phyloP scores from a whole-genome alignment of 208 protist species.

The Endotrypanum monterogeii region DNA sequence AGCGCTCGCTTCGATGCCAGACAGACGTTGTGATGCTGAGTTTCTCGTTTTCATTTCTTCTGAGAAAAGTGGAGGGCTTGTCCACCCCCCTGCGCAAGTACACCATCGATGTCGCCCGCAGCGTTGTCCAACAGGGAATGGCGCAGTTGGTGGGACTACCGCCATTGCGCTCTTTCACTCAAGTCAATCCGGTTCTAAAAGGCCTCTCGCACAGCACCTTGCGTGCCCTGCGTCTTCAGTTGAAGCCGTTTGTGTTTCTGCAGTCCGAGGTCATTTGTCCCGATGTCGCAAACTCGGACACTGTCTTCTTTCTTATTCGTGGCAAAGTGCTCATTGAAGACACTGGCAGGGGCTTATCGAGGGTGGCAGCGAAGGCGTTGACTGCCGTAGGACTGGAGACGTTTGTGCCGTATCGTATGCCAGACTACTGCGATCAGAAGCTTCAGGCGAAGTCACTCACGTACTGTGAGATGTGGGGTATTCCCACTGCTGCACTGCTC shows the following conservation, averaged over 20 bases:
- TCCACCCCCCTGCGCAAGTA: slow-evolving; percentile 13
- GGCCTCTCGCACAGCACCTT: slow-evolving; percentile 35
- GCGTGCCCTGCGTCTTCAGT: slow-evolving; percentile 40
- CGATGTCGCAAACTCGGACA: slow-evolving; percentile 61
- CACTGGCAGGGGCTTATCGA: not conserved
- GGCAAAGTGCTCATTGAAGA: slow-evolving; percentile 43
- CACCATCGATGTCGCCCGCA: slow-evolving; percentile 36
- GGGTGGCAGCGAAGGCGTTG: not conserved
- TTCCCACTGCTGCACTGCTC: slow-evolving; percentile 28
- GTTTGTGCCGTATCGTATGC: slow-evolving; percentile 45
- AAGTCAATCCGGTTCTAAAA: slow-evolving; percentile 44
- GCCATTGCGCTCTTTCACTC: slow-evolving; percentile 34
- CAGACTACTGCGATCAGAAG: slow-evolving; percentile 33
- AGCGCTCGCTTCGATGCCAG: slow-evolving; percentile 58
- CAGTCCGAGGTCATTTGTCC: slow-evolving; percentile 51
- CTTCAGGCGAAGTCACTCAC: slow-evolving; percentile 26
- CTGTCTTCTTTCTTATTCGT: slow-evolving; percentile 56
- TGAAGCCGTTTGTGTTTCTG: slow-evolving; percentile 50
- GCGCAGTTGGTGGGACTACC: slow-evolving; percentile 33
- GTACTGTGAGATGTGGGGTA: slow-evolving; percentile 69
- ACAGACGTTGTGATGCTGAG: slow-evolving; percentile 42
- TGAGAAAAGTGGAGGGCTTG: slow-evolving; percentile 31
- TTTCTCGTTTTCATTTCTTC: slow-evolving; percentile 37
- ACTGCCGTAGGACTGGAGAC: slow-evolving; percentile 49
- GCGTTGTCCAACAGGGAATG: slow-evolving; percentile 26